phyloP scores from a whole-genome alignment of 2,329 filamentous ascomycete genomes.

The Mollisiaceae sp. region DNA sequence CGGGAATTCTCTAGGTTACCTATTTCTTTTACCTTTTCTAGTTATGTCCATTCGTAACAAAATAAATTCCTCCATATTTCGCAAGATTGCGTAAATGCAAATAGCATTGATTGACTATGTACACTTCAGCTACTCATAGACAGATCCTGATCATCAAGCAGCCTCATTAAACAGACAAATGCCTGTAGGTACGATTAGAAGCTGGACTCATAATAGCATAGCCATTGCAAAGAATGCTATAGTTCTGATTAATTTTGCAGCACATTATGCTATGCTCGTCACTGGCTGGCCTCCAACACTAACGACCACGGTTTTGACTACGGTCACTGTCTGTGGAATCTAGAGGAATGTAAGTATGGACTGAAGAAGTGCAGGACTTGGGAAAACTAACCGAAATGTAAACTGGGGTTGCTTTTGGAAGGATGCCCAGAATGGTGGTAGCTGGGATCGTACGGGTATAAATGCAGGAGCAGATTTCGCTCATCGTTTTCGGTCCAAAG shows the following conservation, averaged over 20 bases:
- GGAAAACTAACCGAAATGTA: not conserved
- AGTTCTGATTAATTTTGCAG: not conserved
- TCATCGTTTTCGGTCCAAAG: conserved; percentile 6
- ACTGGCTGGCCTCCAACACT: not conserved
- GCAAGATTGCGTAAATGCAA: too few relatives aligned
- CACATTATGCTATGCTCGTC: not conserved
- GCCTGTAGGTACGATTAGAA: too few relatives aligned
- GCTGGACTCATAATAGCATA: too few relatives aligned
- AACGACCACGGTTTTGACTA: not conserved
- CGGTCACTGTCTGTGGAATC: not conserved
- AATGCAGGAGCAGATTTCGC: conserved; percentile 17
- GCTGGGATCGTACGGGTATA: conserved; percentile 1
- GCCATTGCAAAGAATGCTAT: too few relatives aligned
- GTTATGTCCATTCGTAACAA: too few relatives aligned
- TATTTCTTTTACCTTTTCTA: too few relatives aligned
- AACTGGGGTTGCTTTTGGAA: not conserved
- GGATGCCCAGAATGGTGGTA: not conserved
- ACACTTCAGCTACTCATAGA: too few relatives aligned
- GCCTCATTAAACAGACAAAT: too few relatives aligned
- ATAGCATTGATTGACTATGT: too few relatives aligned
- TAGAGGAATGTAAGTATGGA: not conserved
- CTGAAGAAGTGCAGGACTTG: not conserved
- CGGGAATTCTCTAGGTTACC: too few relatives aligned
- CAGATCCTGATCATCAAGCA: too few relatives aligned
- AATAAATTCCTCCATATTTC: too few relatives aligned